Evolutionary conservation across 2,329 filamentous ascomycete species (phyloP).

Genomic region (Alternaria arborescens): DNA sequence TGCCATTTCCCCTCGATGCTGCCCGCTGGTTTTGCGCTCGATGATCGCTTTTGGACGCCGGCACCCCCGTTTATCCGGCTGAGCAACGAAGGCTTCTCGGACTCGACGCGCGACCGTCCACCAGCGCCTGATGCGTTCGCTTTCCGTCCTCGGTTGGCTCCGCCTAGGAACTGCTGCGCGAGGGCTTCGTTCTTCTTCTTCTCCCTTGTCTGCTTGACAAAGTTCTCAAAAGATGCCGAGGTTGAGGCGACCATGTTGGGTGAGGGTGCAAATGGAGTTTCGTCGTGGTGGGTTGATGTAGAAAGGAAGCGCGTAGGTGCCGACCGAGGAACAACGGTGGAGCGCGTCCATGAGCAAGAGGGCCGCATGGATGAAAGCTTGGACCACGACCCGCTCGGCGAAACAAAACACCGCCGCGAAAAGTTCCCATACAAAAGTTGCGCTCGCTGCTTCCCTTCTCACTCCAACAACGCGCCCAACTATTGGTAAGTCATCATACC

Average conservation of each 20-base stretch:
- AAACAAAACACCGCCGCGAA: constrained; percentile 32
- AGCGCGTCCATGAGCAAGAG: constrained; percentile 24
- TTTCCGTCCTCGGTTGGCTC: constrained; percentile 62
- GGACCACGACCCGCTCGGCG: constrained; percentile 21
- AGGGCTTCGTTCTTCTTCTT: constrained; percentile 75
- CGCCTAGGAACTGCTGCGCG: constrained; percentile 76
- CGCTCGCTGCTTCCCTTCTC: constrained; percentile 21
- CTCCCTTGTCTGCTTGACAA: constrained; percentile 61
- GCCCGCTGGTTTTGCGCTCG: constrained; percentile 55
- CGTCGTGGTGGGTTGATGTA: background rate
- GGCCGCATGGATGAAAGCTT: constrained; percentile 13
- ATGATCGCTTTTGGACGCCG: constrained; percentile 71
- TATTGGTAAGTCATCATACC: constrained; percentile 41
- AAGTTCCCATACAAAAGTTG: constrained; percentile 34
- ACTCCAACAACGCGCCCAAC: constrained; percentile 26
- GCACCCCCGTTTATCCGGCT: constrained; percentile 74
- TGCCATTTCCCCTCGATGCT: constrained; percentile 75
- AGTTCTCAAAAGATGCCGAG: constrained; percentile 38
- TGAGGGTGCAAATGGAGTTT: constrained; percentile 21
- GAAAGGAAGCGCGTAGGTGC: constrained; percentile 7
- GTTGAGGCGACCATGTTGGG: constrained; percentile 24
- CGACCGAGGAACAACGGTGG: constrained; percentile 6
- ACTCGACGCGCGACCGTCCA: constrained; percentile 54
- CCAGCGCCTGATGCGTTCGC: constrained; percentile 62
- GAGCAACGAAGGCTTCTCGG: constrained; percentile 66